Conservation (phyloP, 345 rosid species). For the Eucalyptus erythrocorys region DNA sequence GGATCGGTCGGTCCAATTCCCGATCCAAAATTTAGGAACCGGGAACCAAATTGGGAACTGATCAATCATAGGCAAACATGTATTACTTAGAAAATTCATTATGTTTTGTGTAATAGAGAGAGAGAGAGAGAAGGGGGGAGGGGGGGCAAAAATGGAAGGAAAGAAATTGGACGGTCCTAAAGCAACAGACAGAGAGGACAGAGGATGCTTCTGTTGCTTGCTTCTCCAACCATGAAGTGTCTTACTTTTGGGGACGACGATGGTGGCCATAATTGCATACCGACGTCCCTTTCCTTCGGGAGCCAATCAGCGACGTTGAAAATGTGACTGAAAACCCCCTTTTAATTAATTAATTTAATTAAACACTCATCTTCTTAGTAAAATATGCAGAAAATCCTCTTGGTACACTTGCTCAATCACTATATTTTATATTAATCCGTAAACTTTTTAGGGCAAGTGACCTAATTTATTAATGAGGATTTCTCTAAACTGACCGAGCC, state of each 20-base stretch:
- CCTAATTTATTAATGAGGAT: neutral
- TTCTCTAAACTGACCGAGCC: neutral
- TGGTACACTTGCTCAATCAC: neutral
- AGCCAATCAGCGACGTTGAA: neutral
- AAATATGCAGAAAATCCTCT: neutral
- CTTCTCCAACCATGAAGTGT: neutral
- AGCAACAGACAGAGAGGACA: neutral
- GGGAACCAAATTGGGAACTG: rapidly evolving
- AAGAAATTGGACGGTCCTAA: neutral
- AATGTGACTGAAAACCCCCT: neutral
- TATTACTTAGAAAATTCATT: neutral
- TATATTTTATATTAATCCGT: neutral
- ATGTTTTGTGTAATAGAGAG: too few relatives aligned
- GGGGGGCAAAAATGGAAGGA: neutral
- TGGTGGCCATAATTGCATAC: neutral
- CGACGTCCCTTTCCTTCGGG: neutral
- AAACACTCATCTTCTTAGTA: neutral
- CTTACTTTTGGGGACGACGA: neutral
- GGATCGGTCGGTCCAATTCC: rapidly evolving
- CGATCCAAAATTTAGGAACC: rapidly evolving
- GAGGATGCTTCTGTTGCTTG: neutral
- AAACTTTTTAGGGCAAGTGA: neutral
- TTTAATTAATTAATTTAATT: neutral
- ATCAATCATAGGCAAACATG: neutral
- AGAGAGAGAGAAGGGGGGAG: too few relatives aligned